phyloP scores from a whole-genome alignment of 164 flowering plant species.

The Aristolochia californica region DNA sequence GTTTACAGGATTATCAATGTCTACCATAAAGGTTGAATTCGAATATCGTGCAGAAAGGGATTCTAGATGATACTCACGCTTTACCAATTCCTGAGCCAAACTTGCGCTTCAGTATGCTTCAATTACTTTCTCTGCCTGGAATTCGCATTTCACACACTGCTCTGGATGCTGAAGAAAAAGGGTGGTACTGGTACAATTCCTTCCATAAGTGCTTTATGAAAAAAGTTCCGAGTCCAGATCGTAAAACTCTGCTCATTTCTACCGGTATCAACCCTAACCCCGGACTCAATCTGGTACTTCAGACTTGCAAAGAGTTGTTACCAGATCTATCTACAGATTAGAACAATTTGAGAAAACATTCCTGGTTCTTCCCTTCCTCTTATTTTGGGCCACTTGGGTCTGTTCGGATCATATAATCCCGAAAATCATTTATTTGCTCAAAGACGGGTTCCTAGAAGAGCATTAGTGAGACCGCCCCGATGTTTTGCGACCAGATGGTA shows the following conservation, averaged over 20 bases:
- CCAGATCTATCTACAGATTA: slow-evolving; percentile 15
- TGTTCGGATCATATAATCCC: slow-evolving; percentile 69
- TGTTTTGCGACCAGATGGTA: too few relatives aligned
- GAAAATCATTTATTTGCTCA: slow-evolving; percentile 41
- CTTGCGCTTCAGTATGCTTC: slow-evolving; percentile 48
- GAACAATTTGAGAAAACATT: slow-evolving; percentile 35
- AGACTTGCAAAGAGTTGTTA: background rate
- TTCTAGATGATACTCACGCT: slow-evolving; percentile 35
- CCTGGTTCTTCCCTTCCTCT: slow-evolving; percentile 64
- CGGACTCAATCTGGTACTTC: slow-evolving; percentile 8
- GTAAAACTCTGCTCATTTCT: slow-evolving; percentile 39
- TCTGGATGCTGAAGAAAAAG: slow-evolving; percentile 37
- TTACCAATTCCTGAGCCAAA: slow-evolving; percentile 41
- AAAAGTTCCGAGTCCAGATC: slow-evolving; percentile 61
- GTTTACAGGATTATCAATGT: slow-evolving; percentile 13
- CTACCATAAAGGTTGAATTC: slow-evolving; percentile 41
- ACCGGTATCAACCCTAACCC: slow-evolving; percentile 15
- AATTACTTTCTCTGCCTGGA: slow-evolving; percentile 60
- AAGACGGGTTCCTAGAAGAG: too few relatives aligned
- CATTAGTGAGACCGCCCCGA: too few relatives aligned
- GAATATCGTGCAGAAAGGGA: slow-evolving; percentile 45
- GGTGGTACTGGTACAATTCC: slow-evolving; percentile 51
- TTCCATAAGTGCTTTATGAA: slow-evolving; percentile 50
- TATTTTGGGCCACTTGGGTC: slow-evolving; percentile 40
- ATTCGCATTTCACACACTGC: slow-evolving; percentile 43